Base-by-base conservation (phyloP, 495 filamentous ascomycete genomes). In the Rusavskia elegans region DNA sequence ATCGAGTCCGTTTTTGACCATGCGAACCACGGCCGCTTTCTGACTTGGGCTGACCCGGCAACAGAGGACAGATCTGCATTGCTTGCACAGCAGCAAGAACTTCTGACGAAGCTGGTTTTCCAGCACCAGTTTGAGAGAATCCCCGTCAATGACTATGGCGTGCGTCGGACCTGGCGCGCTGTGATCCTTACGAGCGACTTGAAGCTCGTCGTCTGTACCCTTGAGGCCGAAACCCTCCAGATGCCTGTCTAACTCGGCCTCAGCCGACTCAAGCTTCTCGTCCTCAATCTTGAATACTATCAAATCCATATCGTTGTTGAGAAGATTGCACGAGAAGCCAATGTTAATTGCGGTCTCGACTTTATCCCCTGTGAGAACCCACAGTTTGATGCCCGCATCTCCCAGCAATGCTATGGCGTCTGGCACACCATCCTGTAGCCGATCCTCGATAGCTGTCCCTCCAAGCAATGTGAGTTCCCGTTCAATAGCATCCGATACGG, bases 341-440 rank as follows among this genome's bases (percentile, higher is more conserved):
- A 99, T 99, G 67, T 99, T 99, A 77, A 99, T 97, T 40, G 93
- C 93, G 45, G 93, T 99, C 67, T 97, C 93, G 45, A 97, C 90
- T 68, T 96, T 99, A 71, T 99, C 93, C 51, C 93, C 93, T 32
- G 93, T 99, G 44, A 99, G 71, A 52, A 99, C 93, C 93, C 93
- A 99, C n/a, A 99, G 78, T 63, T 99, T 99, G 68, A 99, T 96
- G 54, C 93, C 93, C 48, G 93, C 93, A 53, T 88, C 82, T 38
- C 83, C 90, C 50, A 99, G 80, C 46, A 99, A 68, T 51, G 84
- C 85, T 57, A 99, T 99, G 2, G 93, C 90, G 59, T 96, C 93
- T 10, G 93, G 93, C 14, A 99, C 93, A 55, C 92, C 93, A 58
- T 97, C 92, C 66, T 99, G 93, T 41, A 99, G 72, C 64, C 89